Evolutionary conservation across 129 eudicot genomes (phyloP).

Genomic region (Helianthus annuus): DNA sequence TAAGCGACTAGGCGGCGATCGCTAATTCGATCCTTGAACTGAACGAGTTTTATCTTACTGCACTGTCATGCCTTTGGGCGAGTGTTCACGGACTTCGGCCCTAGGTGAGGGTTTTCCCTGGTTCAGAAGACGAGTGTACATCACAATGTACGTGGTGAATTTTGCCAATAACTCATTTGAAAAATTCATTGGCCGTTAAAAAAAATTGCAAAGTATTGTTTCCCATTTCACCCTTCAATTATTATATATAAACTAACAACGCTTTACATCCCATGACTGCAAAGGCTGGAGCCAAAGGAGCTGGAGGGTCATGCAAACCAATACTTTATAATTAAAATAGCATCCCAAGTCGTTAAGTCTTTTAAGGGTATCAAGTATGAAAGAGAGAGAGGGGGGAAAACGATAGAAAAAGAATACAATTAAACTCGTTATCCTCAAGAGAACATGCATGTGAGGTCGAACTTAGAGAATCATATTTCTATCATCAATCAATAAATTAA

Average conservation of each 20-base stretch:
- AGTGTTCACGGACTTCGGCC: too few relatives aligned
- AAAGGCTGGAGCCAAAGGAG: neutral
- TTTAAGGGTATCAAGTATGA: neutral
- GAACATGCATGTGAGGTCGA: conserved; percentile 7
- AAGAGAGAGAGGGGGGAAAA: neutral
- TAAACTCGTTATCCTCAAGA: neutral
- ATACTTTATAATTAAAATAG: neutral
- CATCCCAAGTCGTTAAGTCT: neutral
- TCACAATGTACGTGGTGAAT: too few relatives aligned
- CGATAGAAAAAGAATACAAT: neutral
- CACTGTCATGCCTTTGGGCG: too few relatives aligned
- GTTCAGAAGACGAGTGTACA: too few relatives aligned
- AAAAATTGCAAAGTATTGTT: too few relatives aligned
- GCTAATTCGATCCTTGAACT: too few relatives aligned
- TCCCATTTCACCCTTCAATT: neutral
- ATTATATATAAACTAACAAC: neutral
- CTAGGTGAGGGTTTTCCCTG: too few relatives aligned
- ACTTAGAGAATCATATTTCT: neutral
- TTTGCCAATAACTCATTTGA: too few relatives aligned
- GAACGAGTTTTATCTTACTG: too few relatives aligned
- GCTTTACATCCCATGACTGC: neutral
- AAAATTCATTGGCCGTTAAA: too few relatives aligned
- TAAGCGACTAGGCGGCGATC: too few relatives aligned
- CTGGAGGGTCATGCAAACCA: neutral
- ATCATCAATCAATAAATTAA: neutral